Evolutionary conservation across 2,329 filamentous ascomycete species (phyloP).

Genomic region (Cytospora schulzeri): DNA sequence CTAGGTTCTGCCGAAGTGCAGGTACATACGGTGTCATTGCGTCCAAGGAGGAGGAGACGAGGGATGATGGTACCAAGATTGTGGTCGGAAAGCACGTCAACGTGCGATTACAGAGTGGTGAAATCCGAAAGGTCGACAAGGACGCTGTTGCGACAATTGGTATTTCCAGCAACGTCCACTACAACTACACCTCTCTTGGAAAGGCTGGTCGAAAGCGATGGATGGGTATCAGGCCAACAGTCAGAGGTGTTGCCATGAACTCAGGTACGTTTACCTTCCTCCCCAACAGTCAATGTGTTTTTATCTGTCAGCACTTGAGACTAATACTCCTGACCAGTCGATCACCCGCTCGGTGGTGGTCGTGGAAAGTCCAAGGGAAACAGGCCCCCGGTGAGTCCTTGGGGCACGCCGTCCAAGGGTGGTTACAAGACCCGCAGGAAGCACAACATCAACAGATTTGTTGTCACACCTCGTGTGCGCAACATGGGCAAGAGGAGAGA

Average conservation of each 20-base stretch:
- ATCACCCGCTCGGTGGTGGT: conserved; percentile 98
- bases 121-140: conserved; percentile 84
- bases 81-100: conserved; percentile 78
- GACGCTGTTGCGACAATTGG: conserved; percentile 95
- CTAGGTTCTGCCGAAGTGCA: conserved; percentile 91
- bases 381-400: conserved; percentile 89
- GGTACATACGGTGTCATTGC: conserved; percentile 89
- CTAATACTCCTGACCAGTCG: conserved; percentile 53
- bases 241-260: conserved; percentile 98
- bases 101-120: conserved; percentile 87
- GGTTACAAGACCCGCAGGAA: conserved; percentile 91
- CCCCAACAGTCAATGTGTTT: background rate
- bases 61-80: conserved; percentile 59
- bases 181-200: conserved; percentile 87
- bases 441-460: conserved; percentile 87
- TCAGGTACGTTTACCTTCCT: conserved; percentile 60
- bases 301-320: background rate
- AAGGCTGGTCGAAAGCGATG: conserved; percentile 93
- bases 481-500: conserved; percentile 88
- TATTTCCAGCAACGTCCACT: conserved; percentile 88
- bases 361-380: conserved; percentile 99
- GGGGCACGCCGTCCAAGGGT: conserved; percentile 88
- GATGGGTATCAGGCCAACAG: conserved; percentile 92
- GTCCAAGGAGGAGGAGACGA: conserved; percentile 79
- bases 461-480: conserved; percentile 79